Evolutionary conservation across 1,284 basidiomycete species (phyloP).

Genomic region (Puccinia sorghi): DNA sequence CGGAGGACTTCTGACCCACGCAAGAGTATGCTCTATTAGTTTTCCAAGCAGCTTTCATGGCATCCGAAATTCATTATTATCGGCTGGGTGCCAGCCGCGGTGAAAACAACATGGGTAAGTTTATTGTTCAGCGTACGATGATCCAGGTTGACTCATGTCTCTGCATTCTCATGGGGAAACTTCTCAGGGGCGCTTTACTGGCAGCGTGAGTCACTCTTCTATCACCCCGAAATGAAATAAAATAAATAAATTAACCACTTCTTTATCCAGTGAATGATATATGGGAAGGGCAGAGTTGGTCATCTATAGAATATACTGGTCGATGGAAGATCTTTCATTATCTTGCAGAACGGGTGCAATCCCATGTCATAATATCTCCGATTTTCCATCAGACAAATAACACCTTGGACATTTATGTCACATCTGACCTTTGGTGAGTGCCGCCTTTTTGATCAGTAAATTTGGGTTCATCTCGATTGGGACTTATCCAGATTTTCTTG

Average conservation of each 20-base stretch:
- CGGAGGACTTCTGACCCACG: slow-evolving; percentile 63
- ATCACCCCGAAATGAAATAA: not conserved
- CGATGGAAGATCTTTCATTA: slow-evolving; percentile 69
- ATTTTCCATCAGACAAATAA: slow-evolving; percentile 63
- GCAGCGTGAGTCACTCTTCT: slow-evolving; percentile 50
- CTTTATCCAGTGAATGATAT: slow-evolving; percentile 64
- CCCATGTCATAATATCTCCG: slow-evolving; percentile 64
- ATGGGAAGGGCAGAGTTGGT: slow-evolving; percentile 69
- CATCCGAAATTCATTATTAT: slow-evolving; percentile 67
- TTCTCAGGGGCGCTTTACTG: slow-evolving; percentile 53
- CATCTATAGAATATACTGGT: slow-evolving; percentile 66
- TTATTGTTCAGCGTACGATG: slow-evolving; percentile 53
- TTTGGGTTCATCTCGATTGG: not conserved
- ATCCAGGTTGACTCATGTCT: not conserved
- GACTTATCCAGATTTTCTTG: not conserved
- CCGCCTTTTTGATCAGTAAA: too few species aligned
- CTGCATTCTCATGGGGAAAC: slow-evolving; percentile 51
- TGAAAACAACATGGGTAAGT: slow-evolving; percentile 66
- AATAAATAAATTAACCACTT: not conserved
- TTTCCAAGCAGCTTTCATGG: slow-evolving; percentile 65
- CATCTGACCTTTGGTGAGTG: slow-evolving; percentile 62
- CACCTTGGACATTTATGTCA: slow-evolving; percentile 63
- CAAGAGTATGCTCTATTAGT: slow-evolving; percentile 57
- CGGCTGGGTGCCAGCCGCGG: slow-evolving; percentile 64
- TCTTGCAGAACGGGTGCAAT: slow-evolving; percentile 62